Evolutionary conservation across 2,329 filamentous ascomycete genomes (phyloP).

Genomic region (Parafenestella ontariensis): DNA sequence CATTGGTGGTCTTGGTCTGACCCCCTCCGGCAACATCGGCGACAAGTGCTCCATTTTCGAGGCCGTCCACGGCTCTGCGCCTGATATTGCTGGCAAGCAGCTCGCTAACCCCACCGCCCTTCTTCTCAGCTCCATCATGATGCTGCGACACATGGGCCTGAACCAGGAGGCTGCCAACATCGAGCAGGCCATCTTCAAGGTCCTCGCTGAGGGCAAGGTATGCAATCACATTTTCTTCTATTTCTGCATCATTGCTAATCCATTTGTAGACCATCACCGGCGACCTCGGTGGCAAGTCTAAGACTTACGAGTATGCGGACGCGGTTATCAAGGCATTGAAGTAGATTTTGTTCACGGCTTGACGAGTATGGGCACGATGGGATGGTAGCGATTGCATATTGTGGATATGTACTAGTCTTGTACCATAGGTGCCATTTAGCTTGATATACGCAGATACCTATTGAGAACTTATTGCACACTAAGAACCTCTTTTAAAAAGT

Average conservation of each 20-base stretch:
- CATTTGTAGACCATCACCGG: constrained; percentile 75
- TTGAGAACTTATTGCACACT: constrained; percentile 7
- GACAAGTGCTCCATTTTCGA: constrained; percentile 99
- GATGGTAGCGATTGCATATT: constrained; percentile 45
- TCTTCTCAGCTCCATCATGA: constrained; percentile 97
- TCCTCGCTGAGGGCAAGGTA: constrained; percentile 92
- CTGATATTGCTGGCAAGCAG: constrained; percentile 94
- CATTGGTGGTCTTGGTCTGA: constrained; percentile 95
- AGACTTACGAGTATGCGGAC: constrained; percentile 91
- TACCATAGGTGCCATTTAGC: constrained; percentile 45
- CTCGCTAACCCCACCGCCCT: constrained; percentile 97
- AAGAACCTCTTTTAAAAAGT: neutral
- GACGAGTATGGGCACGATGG: constrained; percentile 34
- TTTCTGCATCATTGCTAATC: constrained; percentile 16
- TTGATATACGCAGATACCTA: constrained; percentile 26
- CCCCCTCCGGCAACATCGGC: constrained; percentile 97
- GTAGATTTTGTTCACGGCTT: constrained; percentile 38
- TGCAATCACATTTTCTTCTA: constrained; percentile 23
- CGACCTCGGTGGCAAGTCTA: constrained; percentile 93
- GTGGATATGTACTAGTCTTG: constrained; percentile 49
- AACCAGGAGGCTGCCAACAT: constrained; percentile 84
- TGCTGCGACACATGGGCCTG: constrained; percentile 98
- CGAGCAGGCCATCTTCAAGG: constrained; percentile 93
- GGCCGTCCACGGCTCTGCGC: constrained; percentile 96
- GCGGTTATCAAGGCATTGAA: constrained; percentile 79